Base-by-base conservation (phyloP, 495 filamentous ascomycete genomes). In the Aspergillus ostianus region DNA sequence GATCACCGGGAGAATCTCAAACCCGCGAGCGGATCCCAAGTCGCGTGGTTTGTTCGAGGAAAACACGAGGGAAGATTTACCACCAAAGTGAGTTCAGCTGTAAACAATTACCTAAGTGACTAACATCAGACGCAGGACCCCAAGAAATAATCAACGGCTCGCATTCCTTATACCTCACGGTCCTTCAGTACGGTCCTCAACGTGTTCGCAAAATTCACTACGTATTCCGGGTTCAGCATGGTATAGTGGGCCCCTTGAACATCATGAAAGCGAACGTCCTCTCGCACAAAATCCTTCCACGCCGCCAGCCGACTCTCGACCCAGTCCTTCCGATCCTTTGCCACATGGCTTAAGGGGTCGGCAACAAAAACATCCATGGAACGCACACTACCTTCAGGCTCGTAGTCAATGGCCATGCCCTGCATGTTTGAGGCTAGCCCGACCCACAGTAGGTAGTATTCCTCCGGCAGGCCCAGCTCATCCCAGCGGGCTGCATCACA, bases 361-460 rank as follows among this genome's bases (percentile, higher is more conserved):
- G 71, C 73, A 21, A 74, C 72, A 59, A 86, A 84, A 0, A 83
- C 71, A 65, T 86, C 82, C 56, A 86, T 79, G 0, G 49, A 21
- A 0, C 48, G 49, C 0, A 85, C 72, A 0, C 12, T 53, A 0
- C 81, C 80, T 2, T 7, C 10, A 0, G 84, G 82, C 19, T 85
- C 82, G 63, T 84, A 86, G 36, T 83, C 71, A 17, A 64, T 63
- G 0, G 76, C 78, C 19, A 80, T 75, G n/a, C 60, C 66, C 62
- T 83, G 81, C 57, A 83, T 48, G 0, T 50, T 57, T 18, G 66
- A 71, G n/a, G 80, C 75, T 3, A 84, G 41, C 18, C 66, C 60
- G 0, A 68, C 71, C 81, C 81, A 83, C 4, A 65, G 70, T 13
- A 59, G 58, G 10, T 79, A 61, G 4, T 47, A 57, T 10, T 65